A percentile compares a stretch with the other conserved stretches of the same genome.
These are phyloP conservation scores for Avena atlantica DNA, from an alignment of 176 grass and related monocot species.

Conservation along the genomic window DNA sequence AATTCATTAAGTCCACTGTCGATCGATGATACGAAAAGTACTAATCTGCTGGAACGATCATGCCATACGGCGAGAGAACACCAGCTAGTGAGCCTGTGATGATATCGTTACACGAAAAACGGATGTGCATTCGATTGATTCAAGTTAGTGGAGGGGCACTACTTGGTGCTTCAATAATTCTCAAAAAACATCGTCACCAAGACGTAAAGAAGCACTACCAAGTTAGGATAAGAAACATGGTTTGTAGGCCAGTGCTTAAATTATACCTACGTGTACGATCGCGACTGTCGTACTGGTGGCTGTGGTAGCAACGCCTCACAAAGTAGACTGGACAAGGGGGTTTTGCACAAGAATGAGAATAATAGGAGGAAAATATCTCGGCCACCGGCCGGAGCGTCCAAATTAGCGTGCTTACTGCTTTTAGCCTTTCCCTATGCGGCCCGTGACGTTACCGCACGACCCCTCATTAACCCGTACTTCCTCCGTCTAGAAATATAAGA, in stretches of 20 bases:
- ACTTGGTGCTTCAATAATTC: background rate
- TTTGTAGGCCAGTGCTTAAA: background rate
- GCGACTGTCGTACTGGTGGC: background rate
- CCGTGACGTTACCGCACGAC: background rate
- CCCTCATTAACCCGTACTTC: background rate
- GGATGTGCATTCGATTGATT: background rate
- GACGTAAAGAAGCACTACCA: background rate
- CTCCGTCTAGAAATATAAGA: no score
- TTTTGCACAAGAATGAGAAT: background rate
- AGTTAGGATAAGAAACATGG: background rate
- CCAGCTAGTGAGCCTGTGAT: no score
- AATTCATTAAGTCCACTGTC: no score
- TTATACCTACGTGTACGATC: background rate
- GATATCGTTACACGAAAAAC: no score
- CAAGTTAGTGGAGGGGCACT: background rate
- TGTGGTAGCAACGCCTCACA: background rate
- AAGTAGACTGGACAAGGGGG: background rate
- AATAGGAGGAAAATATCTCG: background rate
- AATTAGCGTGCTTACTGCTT: conserved; percentile 11
- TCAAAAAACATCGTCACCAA: background rate
- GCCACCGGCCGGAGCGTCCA: background rate
- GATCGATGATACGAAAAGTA: no score
- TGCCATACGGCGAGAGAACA: no score
- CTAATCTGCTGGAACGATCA: no score
- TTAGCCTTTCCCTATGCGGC: background rate